phyloP scores from a whole-genome alignment of 2,329 filamentous ascomycete species.

The Epichloe sylvatica region DNA sequence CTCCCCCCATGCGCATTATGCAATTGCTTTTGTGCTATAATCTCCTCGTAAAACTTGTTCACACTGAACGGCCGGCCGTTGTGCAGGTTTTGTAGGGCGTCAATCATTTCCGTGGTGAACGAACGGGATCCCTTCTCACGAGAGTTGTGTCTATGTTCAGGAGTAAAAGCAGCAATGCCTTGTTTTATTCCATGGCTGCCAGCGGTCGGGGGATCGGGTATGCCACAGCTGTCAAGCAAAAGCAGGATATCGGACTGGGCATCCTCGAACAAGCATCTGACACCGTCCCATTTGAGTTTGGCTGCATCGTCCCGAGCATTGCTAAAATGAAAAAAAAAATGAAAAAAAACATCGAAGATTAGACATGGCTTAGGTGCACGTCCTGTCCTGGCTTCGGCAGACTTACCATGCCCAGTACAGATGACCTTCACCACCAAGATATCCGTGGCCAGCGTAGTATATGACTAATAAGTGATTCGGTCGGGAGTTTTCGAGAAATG shows the following conservation, averaged over 20 bases:
- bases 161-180: slow-evolving; percentile 44
- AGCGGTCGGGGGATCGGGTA: slow-evolving; percentile 35
- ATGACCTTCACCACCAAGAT: slow-evolving; percentile 43
- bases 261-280: slow-evolving; percentile 49
- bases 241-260: slow-evolving; percentile 49
- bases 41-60: slow-evolving; percentile 43
- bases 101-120: slow-evolving; percentile 43
- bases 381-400: background rate
- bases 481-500: slow-evolving; percentile 43
- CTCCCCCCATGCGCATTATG: slow-evolving; percentile 27
- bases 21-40: slow-evolving; percentile 30
- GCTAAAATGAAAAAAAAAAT: slow-evolving; percentile 23
- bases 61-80: slow-evolving; percentile 40
- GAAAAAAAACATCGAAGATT: slow-evolving; percentile 14
- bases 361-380: slow-evolving; percentile 15
- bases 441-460: slow-evolving; percentile 51
- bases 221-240: slow-evolving; percentile 46
- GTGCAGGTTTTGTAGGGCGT: slow-evolving; percentile 40
- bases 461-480: slow-evolving; percentile 49
- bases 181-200: slow-evolving; percentile 46
- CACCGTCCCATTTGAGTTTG: slow-evolving; percentile 49
- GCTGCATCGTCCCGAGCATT: slow-evolving; percentile 43
- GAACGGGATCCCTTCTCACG: slow-evolving; percentile 34
- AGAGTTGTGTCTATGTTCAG: slow-evolving; percentile 33
- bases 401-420: slow-evolving; percentile 55